phyloP scores from a whole-genome alignment of 2,329 filamentous ascomycete genomes.

The Colletotrichum spinosum region DNA sequence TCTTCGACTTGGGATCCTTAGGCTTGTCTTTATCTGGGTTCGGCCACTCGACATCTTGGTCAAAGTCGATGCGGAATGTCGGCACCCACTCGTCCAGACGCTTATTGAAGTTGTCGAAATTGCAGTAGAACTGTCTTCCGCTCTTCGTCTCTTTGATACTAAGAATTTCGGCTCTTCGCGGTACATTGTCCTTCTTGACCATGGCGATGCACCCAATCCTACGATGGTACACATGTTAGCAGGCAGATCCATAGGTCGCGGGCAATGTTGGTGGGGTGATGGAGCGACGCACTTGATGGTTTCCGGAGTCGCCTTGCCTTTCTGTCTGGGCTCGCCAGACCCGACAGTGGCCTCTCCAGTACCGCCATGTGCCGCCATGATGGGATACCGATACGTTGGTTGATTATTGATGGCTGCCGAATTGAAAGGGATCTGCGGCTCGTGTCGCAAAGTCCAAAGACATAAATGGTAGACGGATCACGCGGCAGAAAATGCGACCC shows the following conservation, averaged over 20 bases:
- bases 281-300: slow-evolving; percentile 75
- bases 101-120: slow-evolving; percentile 99
- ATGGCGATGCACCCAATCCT: slow-evolving; percentile 70
- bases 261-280: not conserved
- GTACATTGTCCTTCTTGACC: slow-evolving; percentile 79
- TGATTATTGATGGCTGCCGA: slow-evolving; percentile 25
- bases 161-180: slow-evolving; percentile 94
- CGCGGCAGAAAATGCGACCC: slow-evolving; percentile 36
- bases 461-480: slow-evolving; percentile 8
- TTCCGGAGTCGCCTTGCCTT: slow-evolving; percentile 85
- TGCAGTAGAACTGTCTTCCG: slow-evolving; percentile 91
- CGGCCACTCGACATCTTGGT: slow-evolving; percentile 95
- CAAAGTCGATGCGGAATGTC: slow-evolving; percentile 83
- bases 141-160: slow-evolving; percentile 92
- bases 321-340: slow-evolving; percentile 71
- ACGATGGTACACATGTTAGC: slow-evolving; percentile 1
- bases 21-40: slow-evolving; percentile 86
- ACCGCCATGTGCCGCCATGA: slow-evolving; percentile 65
- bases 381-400: slow-evolving; percentile 43
- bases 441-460: slow-evolving; percentile 12
- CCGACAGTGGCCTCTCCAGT: slow-evolving; percentile 67
- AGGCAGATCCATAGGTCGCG: not conserved
- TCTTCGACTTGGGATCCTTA: slow-evolving; percentile 82
- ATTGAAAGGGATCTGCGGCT: not conserved
- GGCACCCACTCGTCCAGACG: slow-evolving; percentile 87